phyloP scores from a whole-genome alignment of 306 rosid species.

The Astragalus membranaceus region DNA sequence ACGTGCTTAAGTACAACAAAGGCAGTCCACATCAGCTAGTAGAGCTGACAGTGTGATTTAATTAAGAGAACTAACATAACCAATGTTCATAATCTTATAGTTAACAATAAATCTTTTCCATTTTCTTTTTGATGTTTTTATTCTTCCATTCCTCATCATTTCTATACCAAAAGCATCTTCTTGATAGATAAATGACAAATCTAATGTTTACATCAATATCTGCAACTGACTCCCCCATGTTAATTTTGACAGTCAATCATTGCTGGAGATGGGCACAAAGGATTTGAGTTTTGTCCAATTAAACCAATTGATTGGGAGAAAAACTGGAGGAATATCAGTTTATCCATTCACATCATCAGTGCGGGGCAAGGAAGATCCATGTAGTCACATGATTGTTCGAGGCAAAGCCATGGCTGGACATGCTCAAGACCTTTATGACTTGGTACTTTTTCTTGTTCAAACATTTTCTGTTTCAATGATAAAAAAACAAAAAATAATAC shows the following conservation, averaged over 20 bases:
- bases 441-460: constrained; percentile 44
- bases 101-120: not conserved
- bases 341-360: constrained; percentile 87
- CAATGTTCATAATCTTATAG: too few species aligned
- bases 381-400: constrained; percentile 78
- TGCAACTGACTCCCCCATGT: constrained; percentile 22
- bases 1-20: too few species aligned
- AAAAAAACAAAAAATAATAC: too few species aligned
- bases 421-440: constrained; percentile 77
- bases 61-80: too few species aligned
- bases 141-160: constrained; percentile 18
- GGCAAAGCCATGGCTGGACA: constrained; percentile 95
- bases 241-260: constrained; percentile 72
- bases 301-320: constrained; percentile 91
- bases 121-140: not conserved
- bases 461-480: not conserved
- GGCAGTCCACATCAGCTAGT: too few species aligned
- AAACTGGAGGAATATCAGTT: constrained; percentile 98
- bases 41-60: too few species aligned
- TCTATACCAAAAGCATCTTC: constrained; percentile 2
- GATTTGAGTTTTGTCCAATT: constrained; percentile 92
- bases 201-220: not conserved
- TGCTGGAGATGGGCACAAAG: constrained; percentile 99
- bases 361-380: constrained; percentile 70
- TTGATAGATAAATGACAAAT: constrained; percentile 1